A percentile compares a stretch with the other conserved stretches of the same genome.
Conservation (phyloP, 805 yeast genomes). For the Torulaspora indica region DNA sequence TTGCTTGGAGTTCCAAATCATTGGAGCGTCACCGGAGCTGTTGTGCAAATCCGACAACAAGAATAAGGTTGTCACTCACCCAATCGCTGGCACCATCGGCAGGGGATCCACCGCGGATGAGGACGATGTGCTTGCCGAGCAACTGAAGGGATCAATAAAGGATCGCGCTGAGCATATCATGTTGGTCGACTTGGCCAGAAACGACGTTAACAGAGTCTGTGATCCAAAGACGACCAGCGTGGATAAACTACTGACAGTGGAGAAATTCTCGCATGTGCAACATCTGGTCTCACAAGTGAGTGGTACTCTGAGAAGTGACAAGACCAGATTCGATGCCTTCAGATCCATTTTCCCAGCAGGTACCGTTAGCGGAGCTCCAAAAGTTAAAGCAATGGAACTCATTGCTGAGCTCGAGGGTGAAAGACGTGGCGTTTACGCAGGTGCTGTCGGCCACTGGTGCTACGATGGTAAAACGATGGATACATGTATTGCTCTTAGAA, state of each 20-base stretch:
- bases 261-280: conserved; percentile 94
- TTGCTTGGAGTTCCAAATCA: conserved; percentile 84
- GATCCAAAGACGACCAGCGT: conserved; percentile 79
- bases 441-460: conserved; percentile 98
- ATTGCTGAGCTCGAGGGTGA: conserved; percentile 86
- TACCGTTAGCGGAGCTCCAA: conserved; percentile 98
- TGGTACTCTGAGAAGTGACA: conserved; percentile 78
- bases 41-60: conserved; percentile 74
- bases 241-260: conserved; percentile 83
- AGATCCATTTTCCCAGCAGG: conserved; percentile 99
- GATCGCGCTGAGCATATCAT: conserved; percentile 98
- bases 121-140: conserved; percentile 76
- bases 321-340: conserved; percentile 93
- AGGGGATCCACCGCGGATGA: conserved; percentile 90
- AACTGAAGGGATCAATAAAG: conserved; percentile 69
- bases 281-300: conserved; percentile 93
- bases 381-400: conserved; percentile 92
- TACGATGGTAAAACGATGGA: conserved; percentile 94
- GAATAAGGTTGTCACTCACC: conserved; percentile 83
- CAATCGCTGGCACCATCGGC: conserved; percentile 93
- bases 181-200: conserved; percentile 97
- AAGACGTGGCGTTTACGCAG: conserved; percentile 95
- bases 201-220: conserved; percentile 94
- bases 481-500: conserved; percentile 94
- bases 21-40: conserved; percentile 97